Evolutionary conservation across 495 filamentous ascomycete species (phyloP).

Genomic region (Hypoxylon crocopeplum): DNA sequence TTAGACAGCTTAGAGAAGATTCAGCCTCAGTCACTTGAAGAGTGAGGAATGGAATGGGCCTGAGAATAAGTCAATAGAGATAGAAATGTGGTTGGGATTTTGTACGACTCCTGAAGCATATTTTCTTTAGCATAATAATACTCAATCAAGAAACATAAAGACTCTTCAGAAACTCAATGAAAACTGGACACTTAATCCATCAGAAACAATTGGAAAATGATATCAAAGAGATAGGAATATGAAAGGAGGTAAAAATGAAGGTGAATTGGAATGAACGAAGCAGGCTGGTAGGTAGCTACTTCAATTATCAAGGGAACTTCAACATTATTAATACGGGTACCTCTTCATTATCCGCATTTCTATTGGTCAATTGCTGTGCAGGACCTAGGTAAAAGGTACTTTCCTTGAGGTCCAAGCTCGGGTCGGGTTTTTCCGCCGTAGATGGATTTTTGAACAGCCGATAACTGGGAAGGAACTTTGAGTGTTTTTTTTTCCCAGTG

Average conservation of each 20-base stretch:
- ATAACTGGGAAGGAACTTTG: conserved; percentile 27
- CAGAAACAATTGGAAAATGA: too few relatives aligned
- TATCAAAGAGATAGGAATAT: too few relatives aligned
- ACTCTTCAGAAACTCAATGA: too few relatives aligned
- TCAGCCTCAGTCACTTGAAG: background rate
- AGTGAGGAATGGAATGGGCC: background rate
- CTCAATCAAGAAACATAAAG: too few relatives aligned
- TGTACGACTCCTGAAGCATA: too few relatives aligned
- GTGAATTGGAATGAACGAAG: background rate
- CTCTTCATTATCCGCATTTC: background rate
- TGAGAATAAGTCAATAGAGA: background rate
- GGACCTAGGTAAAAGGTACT: conserved; percentile 5
- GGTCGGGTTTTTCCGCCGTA: conserved; percentile 46
- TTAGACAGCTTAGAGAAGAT: conserved; percentile 21
- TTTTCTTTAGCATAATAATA: conserved; percentile 1
- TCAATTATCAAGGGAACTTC: background rate
- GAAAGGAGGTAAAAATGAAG: background rate
- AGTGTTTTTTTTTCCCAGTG: conserved; percentile 41
- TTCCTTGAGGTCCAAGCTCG: conserved; percentile 28
- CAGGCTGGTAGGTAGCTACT: too few relatives aligned
- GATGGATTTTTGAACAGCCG: conserved; percentile 34
- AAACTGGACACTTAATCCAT: too few relatives aligned
- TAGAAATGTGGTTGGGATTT: conserved; percentile 2
- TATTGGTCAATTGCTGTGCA: conserved; percentile 45
- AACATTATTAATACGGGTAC: conserved; percentile 9